These are phyloP conservation scores for Phytophthora citrophthora DNA, from an alignment of 352 stramenopile species.

Conservation along the genomic window DNA sequence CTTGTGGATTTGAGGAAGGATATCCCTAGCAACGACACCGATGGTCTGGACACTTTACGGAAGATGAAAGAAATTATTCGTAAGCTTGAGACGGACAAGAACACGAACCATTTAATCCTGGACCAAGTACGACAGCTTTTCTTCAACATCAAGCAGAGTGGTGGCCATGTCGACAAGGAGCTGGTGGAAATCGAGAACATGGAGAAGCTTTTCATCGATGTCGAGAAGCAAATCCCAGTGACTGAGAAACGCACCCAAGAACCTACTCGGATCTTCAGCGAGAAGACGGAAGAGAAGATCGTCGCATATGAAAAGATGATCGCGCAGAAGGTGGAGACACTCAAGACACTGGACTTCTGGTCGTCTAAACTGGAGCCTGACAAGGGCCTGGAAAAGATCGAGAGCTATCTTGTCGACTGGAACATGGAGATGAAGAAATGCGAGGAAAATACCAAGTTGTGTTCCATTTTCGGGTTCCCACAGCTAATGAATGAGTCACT, in stretches of 20 bases:
- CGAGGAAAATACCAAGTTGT: conserved; percentile 92
- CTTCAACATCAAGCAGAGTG: conserved; percentile 79
- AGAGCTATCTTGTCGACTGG: conserved; percentile 81
- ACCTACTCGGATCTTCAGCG: conserved; percentile 84
- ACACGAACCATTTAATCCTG: conserved; percentile 70
- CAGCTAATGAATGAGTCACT: conserved; percentile 93
- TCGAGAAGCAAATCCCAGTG: conserved; percentile 79
- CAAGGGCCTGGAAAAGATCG: conserved; percentile 85
- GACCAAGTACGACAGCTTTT: conserved; percentile 85
- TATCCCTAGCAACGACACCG: conserved; percentile 78
- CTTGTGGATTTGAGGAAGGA: conserved; percentile 85
- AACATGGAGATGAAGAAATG: conserved; percentile 92
- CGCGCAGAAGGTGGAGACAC: conserved; percentile 74
- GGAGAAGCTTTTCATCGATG: conserved; percentile 81
- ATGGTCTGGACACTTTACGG: conserved; percentile 79
- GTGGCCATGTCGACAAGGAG: conserved; percentile 86
- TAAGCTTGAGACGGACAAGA: conserved; percentile 77
- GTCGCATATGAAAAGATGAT: conserved; percentile 93
- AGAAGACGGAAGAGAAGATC: conserved; percentile 95
- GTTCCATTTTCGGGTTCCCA: conserved; percentile 94
- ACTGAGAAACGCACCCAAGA: conserved; percentile 82
- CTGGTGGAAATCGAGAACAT: conserved; percentile 83
- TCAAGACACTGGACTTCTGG: conserved; percentile 89
- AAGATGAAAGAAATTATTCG: conserved; percentile 88
- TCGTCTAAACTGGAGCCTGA: conserved; percentile 81